These are phyloP conservation scores for Fraxinus velutina DNA, from an alignment of 305 asterid genomes.

Conservation along the genomic window DNA sequence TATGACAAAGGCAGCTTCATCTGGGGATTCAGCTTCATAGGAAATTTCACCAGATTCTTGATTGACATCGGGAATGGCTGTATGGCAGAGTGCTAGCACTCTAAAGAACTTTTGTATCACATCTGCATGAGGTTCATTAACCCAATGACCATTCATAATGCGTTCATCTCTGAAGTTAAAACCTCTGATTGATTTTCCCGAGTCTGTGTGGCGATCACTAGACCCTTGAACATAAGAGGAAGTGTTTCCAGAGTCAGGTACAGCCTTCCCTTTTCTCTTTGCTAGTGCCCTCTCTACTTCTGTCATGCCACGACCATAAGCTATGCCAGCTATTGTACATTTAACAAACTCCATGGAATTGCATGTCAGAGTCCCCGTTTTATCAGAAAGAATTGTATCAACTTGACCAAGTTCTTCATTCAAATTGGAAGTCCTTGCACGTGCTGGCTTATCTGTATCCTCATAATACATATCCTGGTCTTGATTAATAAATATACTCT, in stretches of 20 bases:
- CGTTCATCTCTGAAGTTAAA: conserved; percentile 85
- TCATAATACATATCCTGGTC: conserved; percentile 82
- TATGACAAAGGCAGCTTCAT: conserved; percentile 94
- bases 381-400: conserved; percentile 81
- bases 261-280: conserved; percentile 49
- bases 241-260: conserved; percentile 31
- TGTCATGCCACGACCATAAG: conserved; percentile 89
- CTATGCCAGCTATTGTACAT: conserved; percentile 77
- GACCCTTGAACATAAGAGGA: conserved; percentile 25
- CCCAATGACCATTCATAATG: conserved; percentile 81
- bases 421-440: conserved; percentile 86
- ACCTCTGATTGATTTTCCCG: conserved; percentile 60
- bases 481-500: conserved; percentile 74
- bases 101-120: conserved; percentile 73
- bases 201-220: conserved; percentile 16
- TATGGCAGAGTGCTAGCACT: conserved; percentile 87
- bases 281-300: conserved; percentile 85
- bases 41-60: conserved; percentile 56
- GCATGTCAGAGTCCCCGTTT: conserved; percentile 94
- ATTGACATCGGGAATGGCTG: conserved; percentile 84
- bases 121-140: conserved; percentile 53
- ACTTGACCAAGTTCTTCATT: conserved; percentile 96
- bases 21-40: conserved; percentile 98
- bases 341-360: conserved; percentile 98
- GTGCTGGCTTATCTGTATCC: conserved; percentile 84